Percentiles rank a stretch among this genome's conserved stretches.
phyloP scores from a whole-genome alignment of 2,329 filamentous ascomycete species.

The Colletotrichum sp. region DNA sequence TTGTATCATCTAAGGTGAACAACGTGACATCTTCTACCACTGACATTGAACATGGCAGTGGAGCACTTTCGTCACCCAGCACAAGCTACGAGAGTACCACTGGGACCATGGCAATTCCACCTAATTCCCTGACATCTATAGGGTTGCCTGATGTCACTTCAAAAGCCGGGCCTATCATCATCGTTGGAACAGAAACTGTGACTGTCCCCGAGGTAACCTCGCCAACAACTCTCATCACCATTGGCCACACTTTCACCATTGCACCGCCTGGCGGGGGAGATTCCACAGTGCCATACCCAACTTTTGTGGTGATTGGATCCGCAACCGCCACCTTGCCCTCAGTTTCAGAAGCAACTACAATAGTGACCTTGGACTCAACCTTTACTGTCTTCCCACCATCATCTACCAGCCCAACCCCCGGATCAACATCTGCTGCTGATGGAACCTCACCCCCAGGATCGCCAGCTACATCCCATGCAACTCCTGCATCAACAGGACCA shows the following conservation, averaged over 20 bases:
- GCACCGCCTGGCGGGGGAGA: rapidly evolving
- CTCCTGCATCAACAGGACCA: rapidly evolving
- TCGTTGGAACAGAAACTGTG: background rate
- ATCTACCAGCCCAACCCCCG: rapidly evolving
- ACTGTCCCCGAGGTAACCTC: background rate
- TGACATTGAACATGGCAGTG: background rate
- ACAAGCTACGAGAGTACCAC: background rate
- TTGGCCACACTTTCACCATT: background rate
- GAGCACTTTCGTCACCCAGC: rapidly evolving
- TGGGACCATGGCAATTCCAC: background rate
- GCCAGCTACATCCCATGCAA: rapidly evolving
- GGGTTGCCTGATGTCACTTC: rapidly evolving
- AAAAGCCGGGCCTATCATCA: background rate
- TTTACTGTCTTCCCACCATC: background rate
- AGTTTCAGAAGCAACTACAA: background rate
- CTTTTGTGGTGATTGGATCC: background rate
- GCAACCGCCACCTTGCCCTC: background rate
- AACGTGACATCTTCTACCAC: rapidly evolving
- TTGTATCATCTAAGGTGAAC: rapidly evolving
- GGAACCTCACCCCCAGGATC: rapidly evolving
- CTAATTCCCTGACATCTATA: background rate
- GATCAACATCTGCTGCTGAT: background rate
- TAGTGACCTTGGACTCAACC: background rate
- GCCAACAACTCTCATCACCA: background rate
- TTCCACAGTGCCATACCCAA: background rate